These are phyloP conservation scores for Paracoccidioides lutzii DNA, from an alignment of 2,329 filamentous ascomycete species.

Conservation along the genomic window DNA sequence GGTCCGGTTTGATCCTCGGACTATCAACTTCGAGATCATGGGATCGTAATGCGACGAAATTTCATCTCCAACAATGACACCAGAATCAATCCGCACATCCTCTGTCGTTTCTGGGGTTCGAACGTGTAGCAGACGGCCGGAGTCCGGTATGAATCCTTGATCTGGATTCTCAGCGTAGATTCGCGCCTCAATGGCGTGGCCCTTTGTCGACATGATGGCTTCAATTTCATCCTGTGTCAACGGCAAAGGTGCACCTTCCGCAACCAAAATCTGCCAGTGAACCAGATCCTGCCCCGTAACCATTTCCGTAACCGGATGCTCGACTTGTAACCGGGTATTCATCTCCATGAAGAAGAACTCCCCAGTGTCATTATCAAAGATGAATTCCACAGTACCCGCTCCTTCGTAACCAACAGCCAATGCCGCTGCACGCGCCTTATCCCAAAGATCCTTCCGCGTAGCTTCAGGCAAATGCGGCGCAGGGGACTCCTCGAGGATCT, in stretches of 20 bases:
- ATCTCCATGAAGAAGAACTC: slow-evolving; percentile 62
- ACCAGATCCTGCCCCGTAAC: slow-evolving; percentile 69
- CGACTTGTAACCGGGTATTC: slow-evolving; percentile 80
- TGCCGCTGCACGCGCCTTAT: slow-evolving; percentile 50
- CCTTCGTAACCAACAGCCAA: slow-evolving; percentile 53
- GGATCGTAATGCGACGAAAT: slow-evolving; percentile 94
- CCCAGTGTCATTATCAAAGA: slow-evolving; percentile 54
- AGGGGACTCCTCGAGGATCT: slow-evolving; percentile 54
- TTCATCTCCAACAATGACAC: slow-evolving; percentile 80
- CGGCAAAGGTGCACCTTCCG: slow-evolving; percentile 55
- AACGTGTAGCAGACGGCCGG: slow-evolving; percentile 73
- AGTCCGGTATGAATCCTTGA: slow-evolving; percentile 85
- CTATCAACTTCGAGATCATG: slow-evolving; percentile 97
- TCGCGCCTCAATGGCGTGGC: slow-evolving; percentile 85
- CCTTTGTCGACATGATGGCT: slow-evolving; percentile 56
- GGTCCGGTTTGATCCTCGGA: slow-evolving; percentile 64
- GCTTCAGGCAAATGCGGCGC: slow-evolving; percentile 48
- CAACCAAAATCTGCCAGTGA: slow-evolving; percentile 87
- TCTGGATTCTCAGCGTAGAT: slow-evolving; percentile 95
- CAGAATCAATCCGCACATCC: slow-evolving; percentile 81
- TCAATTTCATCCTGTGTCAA: slow-evolving; percentile 54
- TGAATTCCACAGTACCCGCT: slow-evolving; percentile 55
- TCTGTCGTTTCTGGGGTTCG: slow-evolving; percentile 55
- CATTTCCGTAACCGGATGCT: slow-evolving; percentile 86
- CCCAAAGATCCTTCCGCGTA: slow-evolving; percentile 52